phyloP scores from a whole-genome alignment of 371 early-diverging fungal species.

The Mucor mucedo region DNA sequence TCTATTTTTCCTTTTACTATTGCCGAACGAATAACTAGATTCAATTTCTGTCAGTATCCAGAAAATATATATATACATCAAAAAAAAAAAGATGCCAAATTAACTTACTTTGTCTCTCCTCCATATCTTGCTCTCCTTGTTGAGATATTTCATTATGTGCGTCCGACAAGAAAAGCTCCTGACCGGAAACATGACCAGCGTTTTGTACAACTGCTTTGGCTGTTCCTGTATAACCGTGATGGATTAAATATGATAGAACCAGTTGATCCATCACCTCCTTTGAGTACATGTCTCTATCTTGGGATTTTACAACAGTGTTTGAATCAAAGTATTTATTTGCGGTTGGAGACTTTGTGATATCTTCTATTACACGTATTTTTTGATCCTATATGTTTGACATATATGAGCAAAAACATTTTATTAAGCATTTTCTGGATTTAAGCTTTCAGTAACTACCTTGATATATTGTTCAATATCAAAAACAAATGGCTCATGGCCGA shows the following conservation, averaged over 20 bases:
- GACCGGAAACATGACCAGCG: slow-evolving; percentile 17
- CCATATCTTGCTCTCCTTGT: slow-evolving; percentile 36
- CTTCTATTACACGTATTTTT: slow-evolving; percentile 2
- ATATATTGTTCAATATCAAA: slow-evolving; percentile 88
- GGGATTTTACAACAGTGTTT: neutral
- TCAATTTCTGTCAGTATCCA: neutral
- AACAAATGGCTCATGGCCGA: slow-evolving; percentile 84
- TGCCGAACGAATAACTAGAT: slow-evolving; percentile 65
- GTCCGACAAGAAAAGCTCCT: slow-evolving; percentile 11
- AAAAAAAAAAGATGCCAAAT: neutral
- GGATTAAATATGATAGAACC: slow-evolving; percentile 77
- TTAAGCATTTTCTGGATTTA: neutral
- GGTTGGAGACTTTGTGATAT: slow-evolving; percentile 4
- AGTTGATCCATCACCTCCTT: slow-evolving; percentile 54
- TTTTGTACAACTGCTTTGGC: slow-evolving; percentile 62
- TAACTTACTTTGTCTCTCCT: slow-evolving; percentile 35
- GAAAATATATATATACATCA: neutral
- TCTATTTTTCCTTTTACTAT: slow-evolving; percentile 78
- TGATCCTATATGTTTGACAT: slow-evolving; percentile 9
- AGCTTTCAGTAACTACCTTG: neutral
- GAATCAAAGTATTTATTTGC: neutral
- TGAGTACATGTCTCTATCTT: slow-evolving; percentile 5
- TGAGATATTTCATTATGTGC: slow-evolving; percentile 14
- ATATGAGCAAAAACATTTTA: neutral
- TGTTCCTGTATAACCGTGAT: slow-evolving; percentile 77